Base-by-base conservation (phyloP, 164 flowering plant genomes). In the Brasenia schreberi region DNA sequence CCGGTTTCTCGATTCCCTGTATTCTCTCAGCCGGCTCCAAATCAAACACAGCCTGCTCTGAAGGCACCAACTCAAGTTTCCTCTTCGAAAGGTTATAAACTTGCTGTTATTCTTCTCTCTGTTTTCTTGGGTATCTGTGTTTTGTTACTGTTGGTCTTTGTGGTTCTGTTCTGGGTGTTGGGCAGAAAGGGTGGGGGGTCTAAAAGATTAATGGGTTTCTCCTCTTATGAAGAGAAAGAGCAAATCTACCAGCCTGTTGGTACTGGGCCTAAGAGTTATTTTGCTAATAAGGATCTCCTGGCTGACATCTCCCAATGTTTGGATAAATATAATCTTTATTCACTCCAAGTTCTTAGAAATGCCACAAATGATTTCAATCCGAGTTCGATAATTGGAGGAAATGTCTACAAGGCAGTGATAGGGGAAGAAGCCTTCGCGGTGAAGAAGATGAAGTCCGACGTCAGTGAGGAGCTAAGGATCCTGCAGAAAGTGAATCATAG, bases 371-470 rank as follows among this genome's bases (percentile, higher is more conserved):
- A 73, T 39, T 93, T 93, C 65, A 76, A 77, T 66, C 75, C 79
- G 7, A 75, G 42, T 18, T 83, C 72, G 61, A 44, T 89, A 74
- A 84, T 90, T 76, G 82, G 84, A 58, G 98, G 98, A 5, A 82
- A 92, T 72, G 97, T 93, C 27, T 90, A 84, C 65, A 86, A 77
- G 75, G 98, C 96, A 4, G 63, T 18, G 63, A 74, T 90, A 23
- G 71, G 77, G 71, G 92, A 83, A 5, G 86, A 86, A 66, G 56
- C 71, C 11, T 87, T 70, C 73, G 98, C 97, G 42, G 84, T 93
- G 73, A 90, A 90, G 87, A 87, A 80, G 80, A 90, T 93, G 98
- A 93, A 86, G 62, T 93, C 97, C 96, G 87, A 93, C 78, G 98
- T 96, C 65, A 80, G 64, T 70, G 94, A 90, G 65, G 92, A 92